Conservation (phyloP, 169 alveolate genomes). For the Plasmodium berghei region DNA sequence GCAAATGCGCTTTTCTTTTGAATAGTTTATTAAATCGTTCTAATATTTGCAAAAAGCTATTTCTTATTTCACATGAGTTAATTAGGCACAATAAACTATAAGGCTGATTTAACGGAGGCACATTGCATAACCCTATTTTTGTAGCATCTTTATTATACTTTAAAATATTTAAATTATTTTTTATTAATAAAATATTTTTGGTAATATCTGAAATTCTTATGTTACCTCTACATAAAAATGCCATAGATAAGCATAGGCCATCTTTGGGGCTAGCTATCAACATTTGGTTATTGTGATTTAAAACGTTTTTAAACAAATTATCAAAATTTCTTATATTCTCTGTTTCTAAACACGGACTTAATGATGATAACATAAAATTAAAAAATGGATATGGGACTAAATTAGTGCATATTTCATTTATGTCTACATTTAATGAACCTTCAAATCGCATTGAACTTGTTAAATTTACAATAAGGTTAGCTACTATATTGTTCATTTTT, state of each 20-base stretch:
- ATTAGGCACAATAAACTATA: constrained; percentile 90
- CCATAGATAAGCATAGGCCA: constrained; percentile 92
- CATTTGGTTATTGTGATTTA: constrained; percentile 82
- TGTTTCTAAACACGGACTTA: constrained; percentile 86
- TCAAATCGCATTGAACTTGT: constrained; percentile 96
- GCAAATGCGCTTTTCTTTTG: constrained; percentile 91
- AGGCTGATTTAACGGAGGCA: constrained; percentile 91
- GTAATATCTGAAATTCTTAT: constrained; percentile 91
- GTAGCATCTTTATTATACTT: constrained; percentile 94
- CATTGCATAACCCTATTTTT: constrained; percentile 92
- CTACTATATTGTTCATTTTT: constrained; percentile 76
- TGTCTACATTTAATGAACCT: constrained; percentile 94
- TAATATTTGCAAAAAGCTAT: constrained; percentile 82
- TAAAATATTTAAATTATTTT: constrained; percentile 90
- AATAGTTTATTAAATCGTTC: constrained; percentile 89
- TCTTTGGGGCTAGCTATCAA: constrained; percentile 88
- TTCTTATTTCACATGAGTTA: constrained; percentile 90
- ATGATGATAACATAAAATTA: constrained; percentile 90
- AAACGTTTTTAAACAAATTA: constrained; percentile 77
- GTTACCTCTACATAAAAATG: constrained; percentile 93
- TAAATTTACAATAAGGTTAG: constrained; percentile 80
- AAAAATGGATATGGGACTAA: constrained; percentile 95
- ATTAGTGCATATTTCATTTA: constrained; percentile 96
- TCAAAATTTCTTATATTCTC: constrained; percentile 66
- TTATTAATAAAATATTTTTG: constrained; percentile 88